Evolutionary conservation across 2,329 filamentous ascomycete species (phyloP).

Genomic region (Xylariaceae sp.): DNA sequence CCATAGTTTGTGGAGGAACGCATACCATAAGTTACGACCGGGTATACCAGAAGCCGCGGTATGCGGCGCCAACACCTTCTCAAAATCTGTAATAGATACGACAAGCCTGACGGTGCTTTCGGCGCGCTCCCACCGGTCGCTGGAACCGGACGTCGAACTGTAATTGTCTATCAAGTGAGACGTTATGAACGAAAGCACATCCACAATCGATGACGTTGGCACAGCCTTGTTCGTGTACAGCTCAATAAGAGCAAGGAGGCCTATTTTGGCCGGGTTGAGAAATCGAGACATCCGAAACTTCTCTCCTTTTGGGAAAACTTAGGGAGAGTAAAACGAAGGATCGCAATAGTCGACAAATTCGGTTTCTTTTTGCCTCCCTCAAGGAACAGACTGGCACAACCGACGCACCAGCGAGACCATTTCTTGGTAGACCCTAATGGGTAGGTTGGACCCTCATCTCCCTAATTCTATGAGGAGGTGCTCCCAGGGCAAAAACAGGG

Average conservation of each 20-base stretch:
- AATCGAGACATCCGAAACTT: constrained; percentile 64
- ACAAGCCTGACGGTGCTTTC: constrained; percentile 50
- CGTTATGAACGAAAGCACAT: constrained; percentile 74
- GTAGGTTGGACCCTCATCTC: not conserved
- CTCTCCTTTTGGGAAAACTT: not conserved
- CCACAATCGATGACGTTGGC: constrained; percentile 65
- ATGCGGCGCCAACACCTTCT: constrained; percentile 51
- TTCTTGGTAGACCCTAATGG: constrained; percentile 5
- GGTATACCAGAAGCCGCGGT: constrained; percentile 57
- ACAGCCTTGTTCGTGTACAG: constrained; percentile 72
- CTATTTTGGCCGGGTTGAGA: constrained; percentile 84
- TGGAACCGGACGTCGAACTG: constrained; percentile 30
- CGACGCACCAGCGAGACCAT: constrained; percentile 7
- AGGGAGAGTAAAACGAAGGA: not conserved
- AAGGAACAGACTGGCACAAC: not conserved
- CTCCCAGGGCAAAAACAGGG: not conserved
- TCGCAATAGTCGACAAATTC: not conserved
- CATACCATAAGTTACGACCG: constrained; percentile 80
- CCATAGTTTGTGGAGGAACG: constrained; percentile 80
- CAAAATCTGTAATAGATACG: constrained; percentile 55
- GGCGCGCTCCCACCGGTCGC: constrained; percentile 45
- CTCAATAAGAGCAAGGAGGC: constrained; percentile 73
- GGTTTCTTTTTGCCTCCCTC: not conserved
- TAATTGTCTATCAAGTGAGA: constrained; percentile 59
- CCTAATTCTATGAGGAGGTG: not conserved